Percentiles rank a stretch among this genome's conserved stretches.
phyloP scores from a whole-genome alignment of 768 basidiomycete species.

The Tephrocybe sp. region DNA sequence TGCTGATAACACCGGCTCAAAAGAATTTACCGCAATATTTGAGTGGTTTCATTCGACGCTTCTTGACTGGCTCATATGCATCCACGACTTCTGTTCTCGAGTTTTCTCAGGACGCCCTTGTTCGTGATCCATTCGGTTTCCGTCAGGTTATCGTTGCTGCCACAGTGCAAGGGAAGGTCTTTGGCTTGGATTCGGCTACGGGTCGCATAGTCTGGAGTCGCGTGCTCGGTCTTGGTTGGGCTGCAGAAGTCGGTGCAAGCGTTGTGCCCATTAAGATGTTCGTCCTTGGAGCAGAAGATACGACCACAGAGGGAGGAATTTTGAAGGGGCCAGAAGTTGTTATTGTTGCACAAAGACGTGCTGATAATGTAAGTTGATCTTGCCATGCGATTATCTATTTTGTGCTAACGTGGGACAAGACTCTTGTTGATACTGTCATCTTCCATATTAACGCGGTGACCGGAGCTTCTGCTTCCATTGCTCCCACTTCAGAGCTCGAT shows the following conservation, averaged over 20 bases:
- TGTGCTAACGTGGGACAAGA: conserved; percentile 31
- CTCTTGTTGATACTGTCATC: conserved; percentile 65
- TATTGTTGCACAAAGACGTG: conserved; percentile 57
- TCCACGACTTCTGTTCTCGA: conserved; percentile 38
- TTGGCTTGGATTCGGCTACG: conserved; percentile 76
- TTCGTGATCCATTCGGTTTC: conserved; percentile 83
- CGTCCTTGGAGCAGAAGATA: conserved; percentile 45
- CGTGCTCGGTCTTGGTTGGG: conserved; percentile 72
- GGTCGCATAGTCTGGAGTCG: conserved; percentile 81
- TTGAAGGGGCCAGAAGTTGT: conserved; percentile 53
- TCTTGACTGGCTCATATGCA: conserved; percentile 65
- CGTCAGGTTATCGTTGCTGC: conserved; percentile 77
- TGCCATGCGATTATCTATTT: neutral
- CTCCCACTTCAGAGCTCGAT: neutral
- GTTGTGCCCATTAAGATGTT: conserved; percentile 63
- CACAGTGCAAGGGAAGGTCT: conserved; percentile 71
- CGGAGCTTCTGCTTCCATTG: conserved; percentile 48
- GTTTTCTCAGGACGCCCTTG: conserved; percentile 24
- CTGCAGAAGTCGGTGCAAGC: conserved; percentile 49
- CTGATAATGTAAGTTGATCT: conserved; percentile 52
- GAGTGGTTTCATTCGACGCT: conserved; percentile 63
- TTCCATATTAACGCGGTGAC: conserved; percentile 81
- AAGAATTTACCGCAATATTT: conserved; percentile 74
- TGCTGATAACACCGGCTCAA: conserved; percentile 29
- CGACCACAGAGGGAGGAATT: conserved; percentile 19